phyloP scores from a whole-genome alignment of 345 rosid species.

The Trapa bicornis region DNA sequence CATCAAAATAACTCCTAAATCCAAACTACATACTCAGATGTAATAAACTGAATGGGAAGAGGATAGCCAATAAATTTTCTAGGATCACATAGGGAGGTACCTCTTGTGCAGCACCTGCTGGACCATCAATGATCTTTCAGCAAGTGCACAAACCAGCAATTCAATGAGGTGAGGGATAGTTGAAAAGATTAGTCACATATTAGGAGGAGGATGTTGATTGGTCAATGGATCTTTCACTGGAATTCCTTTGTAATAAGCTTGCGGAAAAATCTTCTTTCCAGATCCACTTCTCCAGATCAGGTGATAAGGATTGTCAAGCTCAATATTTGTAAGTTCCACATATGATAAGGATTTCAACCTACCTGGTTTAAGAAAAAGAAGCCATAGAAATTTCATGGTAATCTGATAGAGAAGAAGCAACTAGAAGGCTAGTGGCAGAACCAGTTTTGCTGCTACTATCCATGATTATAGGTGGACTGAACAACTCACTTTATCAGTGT shows the following conservation, averaged over 20 bases:
- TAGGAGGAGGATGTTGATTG: not conserved
- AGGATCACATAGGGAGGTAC: not conserved
- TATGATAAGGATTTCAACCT: not conserved
- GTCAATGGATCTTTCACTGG: not conserved
- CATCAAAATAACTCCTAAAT: not conserved
- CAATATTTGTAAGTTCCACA: not conserved
- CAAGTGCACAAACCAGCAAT: constrained; percentile 2
- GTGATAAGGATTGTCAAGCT: no score
- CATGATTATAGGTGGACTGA: constrained; percentile 38
- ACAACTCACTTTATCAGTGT: constrained; percentile 52
- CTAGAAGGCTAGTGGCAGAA: not conserved
- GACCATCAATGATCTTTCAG: not conserved
- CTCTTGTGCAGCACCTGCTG: not conserved
- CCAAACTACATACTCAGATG: not conserved
- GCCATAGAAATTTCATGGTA: not conserved
- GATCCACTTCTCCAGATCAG: not conserved
- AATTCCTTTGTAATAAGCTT: not conserved
- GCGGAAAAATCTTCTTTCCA: not conserved
- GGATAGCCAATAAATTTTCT: not conserved
- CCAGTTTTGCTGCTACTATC: not conserved
- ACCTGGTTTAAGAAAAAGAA: not conserved
- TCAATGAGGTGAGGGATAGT: not conserved
- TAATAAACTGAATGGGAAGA: not conserved
- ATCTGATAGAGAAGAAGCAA: not conserved
- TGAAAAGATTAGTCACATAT: not conserved